Percentiles rank a stretch among this genome's conserved stretches.
Evolutionary conservation across 345 rosid genomes (phyloP).

Genomic region (Limnanthes douglasii): DNA sequence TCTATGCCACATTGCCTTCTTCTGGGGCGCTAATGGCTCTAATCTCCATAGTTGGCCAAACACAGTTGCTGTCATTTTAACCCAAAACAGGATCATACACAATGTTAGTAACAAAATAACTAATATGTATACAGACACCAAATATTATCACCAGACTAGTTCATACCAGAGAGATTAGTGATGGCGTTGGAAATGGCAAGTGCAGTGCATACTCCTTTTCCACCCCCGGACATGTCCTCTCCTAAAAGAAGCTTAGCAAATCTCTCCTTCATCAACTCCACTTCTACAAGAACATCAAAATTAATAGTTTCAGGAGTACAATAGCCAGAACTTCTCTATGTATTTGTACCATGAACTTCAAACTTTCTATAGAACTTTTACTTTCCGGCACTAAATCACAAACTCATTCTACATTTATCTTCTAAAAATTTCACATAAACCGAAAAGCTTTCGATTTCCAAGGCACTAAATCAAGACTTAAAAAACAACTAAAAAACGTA

Average conservation of each 20-base stretch:
- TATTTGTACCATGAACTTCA: too few species aligned
- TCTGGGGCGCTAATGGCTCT: slow-evolving; percentile 70
- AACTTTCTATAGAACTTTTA: too few species aligned
- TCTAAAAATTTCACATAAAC: not conserved
- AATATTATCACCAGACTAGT: not conserved
- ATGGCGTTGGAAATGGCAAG: slow-evolving; percentile 97
- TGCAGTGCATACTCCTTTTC: slow-evolving; percentile 96
- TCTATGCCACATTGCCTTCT: slow-evolving; percentile 86
- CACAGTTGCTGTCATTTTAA: slow-evolving; percentile 54
- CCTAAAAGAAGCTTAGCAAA: slow-evolving; percentile 93
- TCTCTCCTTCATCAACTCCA: slow-evolving; percentile 98
- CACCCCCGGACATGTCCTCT: slow-evolving; percentile 99
- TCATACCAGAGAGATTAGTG: slow-evolving; percentile 83
- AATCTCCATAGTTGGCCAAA: slow-evolving; percentile 96
- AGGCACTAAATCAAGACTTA: not conserved
- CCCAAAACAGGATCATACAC: not conserved
- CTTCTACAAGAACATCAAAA: slow-evolving; percentile 22
- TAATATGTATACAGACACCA: too few species aligned
- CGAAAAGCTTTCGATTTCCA: too few species aligned
- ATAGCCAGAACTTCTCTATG: too few species aligned
- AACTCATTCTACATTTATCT: too few species aligned
- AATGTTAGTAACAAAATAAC: too few species aligned
- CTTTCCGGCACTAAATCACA: too few species aligned
- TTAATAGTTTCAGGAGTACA: too few species aligned
- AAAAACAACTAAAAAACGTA: not conserved